Base-by-base conservation (phyloP, 2,329 filamentous ascomycete genomes). In the Trematosphaeria pertusa region DNA sequence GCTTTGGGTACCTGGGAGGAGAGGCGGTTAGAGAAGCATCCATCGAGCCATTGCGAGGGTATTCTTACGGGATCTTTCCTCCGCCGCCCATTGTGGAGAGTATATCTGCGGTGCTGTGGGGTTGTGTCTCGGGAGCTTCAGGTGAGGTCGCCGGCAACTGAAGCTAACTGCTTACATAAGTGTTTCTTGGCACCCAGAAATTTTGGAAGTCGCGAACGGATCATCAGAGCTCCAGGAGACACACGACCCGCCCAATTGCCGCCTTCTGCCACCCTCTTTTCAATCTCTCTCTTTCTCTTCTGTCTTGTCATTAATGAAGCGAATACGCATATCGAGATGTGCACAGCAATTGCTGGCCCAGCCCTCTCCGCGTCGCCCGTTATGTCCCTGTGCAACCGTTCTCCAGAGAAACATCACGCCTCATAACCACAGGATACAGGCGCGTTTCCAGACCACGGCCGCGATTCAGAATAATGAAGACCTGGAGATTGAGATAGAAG, bases 1-100 rank as follows among this genome's bases (percentile, higher is more conserved):
- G 93, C 82, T 96, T 97, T 74, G 91, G 92, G 78, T 96, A 96
- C 70, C 91, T 96, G 65, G 14, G 24, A n/a, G 37, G 33, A 17
- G n/a, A 20, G 28, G 18, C 17, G 17, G 59, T 66, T 44, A 66
- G 55, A 38, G 18, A 32, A 15, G 48, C 47, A 22, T 22, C 33
- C 20, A 18, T 22, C 28, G 45, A 28, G 48, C 42, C 43, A 62
- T 54, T 61, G 60, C 41, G 37, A 12, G 19, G 14, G 5, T 12
- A 5, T 8, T 32, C 67, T 47, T 81, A 88, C 83, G 84, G 82
- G 61, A 89, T 82, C 76, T 88, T 88, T 75, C 84, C 87, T 79
- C 91, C 91, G 78, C 67, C 68, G 50, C 68, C 68, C 68, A 71
- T 71, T 48, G 63, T 70, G 61, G 89, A 89, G 79, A 88, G 88